Evolutionary conservation across 2,329 filamentous ascomycete genomes (phyloP).

Genomic region (Botryotinia globosa): DNA sequence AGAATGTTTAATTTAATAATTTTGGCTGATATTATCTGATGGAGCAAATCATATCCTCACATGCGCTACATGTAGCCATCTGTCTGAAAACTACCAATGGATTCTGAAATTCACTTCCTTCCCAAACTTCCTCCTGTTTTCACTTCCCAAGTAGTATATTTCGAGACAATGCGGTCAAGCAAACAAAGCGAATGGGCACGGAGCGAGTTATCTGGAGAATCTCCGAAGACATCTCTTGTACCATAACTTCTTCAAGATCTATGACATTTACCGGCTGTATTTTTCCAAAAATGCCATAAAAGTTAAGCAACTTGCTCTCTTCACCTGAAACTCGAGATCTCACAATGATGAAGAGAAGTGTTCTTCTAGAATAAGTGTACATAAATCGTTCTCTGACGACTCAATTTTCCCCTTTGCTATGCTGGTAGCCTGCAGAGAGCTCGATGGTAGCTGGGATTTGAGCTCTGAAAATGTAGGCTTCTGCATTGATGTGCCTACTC

Average conservation of each 20-base stretch:
- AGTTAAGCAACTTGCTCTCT: neutral
- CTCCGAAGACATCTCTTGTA: neutral
- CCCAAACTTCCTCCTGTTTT: neutral
- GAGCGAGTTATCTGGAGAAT: neutral
- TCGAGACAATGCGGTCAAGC: neutral
- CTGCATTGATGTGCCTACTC: neutral
- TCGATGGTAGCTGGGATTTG: neutral
- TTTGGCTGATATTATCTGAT: neutral
- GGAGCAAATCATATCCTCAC: neutral
- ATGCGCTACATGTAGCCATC: neutral
- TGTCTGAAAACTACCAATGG: neutral
- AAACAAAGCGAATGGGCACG: neutral
- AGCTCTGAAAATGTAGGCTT: neutral
- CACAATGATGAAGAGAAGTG: neutral
- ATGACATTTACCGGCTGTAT: neutral
- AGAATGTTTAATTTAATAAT: neutral
- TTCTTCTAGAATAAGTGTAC: neutral
- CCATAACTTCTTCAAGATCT: neutral
- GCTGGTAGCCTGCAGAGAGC: neutral
- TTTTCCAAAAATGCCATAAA: neutral
- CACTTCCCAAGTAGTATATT: neutral
- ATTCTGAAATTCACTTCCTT: neutral
- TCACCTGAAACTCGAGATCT: neutral
- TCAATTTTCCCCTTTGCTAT: neutral
- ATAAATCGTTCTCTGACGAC: neutral